Conservation (phyloP, 2,329 filamentous ascomycete species). For the Colletotrichum sp. region DNA sequence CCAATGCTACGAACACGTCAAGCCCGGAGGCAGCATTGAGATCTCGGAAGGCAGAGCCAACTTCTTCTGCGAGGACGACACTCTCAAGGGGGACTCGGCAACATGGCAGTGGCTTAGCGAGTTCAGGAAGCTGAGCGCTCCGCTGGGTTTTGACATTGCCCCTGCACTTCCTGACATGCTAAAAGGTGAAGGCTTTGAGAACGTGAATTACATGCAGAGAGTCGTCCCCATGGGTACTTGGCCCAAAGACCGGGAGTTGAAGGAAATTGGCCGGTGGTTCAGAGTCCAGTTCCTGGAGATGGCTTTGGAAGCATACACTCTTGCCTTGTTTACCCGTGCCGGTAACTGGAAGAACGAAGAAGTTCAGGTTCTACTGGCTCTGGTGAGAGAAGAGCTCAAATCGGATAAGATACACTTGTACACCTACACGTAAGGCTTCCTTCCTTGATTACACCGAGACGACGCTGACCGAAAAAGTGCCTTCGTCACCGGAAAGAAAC, state of each 20-base stretch:
- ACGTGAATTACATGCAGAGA: constrained; percentile 28
- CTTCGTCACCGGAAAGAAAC: not conserved
- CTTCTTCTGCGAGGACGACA: constrained; percentile 30
- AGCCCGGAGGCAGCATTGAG: constrained; percentile 52
- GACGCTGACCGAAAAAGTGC: not conserved
- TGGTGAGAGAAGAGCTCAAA: constrained; percentile 27
- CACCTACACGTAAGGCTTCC: constrained; percentile 23
- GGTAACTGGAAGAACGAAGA: constrained; percentile 26
- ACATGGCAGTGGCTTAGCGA: constrained; percentile 26
- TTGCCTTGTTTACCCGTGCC: constrained; percentile 25
- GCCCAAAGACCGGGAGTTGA: constrained; percentile 44
- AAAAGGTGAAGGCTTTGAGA: constrained; percentile 28
- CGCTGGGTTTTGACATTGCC: constrained; percentile 25
- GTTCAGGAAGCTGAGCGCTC: constrained; percentile 24
- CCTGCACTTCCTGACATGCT: constrained; percentile 23
- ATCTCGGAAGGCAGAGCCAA: constrained; percentile 36
- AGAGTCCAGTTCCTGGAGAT: constrained; percentile 25
- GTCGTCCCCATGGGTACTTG: constrained; percentile 44
- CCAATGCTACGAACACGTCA: constrained; percentile 31
- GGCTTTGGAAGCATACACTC: constrained; percentile 22
- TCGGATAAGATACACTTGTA: constrained; percentile 28
- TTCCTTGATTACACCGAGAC: not conserved
- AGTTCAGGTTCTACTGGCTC: constrained; percentile 26
- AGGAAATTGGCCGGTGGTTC: constrained; percentile 37
- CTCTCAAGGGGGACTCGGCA: constrained; percentile 18